phyloP scores from a whole-genome alignment of 2,329 filamentous ascomycete genomes.

The Sporothrix schenckii region DNA sequence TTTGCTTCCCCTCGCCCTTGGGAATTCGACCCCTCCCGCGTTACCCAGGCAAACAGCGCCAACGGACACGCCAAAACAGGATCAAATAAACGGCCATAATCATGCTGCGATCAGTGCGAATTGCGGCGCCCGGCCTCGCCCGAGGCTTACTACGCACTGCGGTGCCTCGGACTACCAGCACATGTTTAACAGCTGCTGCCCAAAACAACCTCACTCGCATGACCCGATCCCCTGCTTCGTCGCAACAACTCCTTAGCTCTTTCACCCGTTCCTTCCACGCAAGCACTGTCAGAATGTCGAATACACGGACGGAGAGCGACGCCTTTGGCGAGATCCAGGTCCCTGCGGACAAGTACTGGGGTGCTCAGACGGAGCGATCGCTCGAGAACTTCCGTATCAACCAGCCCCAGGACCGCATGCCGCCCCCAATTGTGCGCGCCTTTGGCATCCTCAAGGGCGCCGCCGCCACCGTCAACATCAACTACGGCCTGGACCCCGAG shows the following conservation, averaged over 20 bases:
- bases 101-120: conserved; percentile 35
- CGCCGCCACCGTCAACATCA: conserved; percentile 93
- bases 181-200: conserved; percentile 22
- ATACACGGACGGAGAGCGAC: conserved; percentile 85
- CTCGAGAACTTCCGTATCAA: conserved; percentile 99
- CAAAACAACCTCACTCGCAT: conserved; percentile 19
- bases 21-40: conserved; percentile 19
- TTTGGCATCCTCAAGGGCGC: conserved; percentile 98
- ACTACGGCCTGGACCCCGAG: conserved; percentile 88
- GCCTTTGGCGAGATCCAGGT: conserved; percentile 98
- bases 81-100: conserved; percentile 21
- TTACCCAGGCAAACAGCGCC: conserved; percentile 19
- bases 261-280: conserved; percentile 32
- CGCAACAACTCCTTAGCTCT: conserved; percentile 15
- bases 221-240: neutral
- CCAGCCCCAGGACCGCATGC: conserved; percentile 98
- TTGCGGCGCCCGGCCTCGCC: conserved; percentile 31
- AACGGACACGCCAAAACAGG: conserved; percentile 15
- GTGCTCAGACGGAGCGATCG: conserved; percentile 94
- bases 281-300: conserved; percentile 40
- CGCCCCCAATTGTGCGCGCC: conserved; percentile 84
- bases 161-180: conserved; percentile 30
- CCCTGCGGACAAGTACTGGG: conserved; percentile 93
- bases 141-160: conserved; percentile 30
- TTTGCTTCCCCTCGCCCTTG: conserved; percentile 17